phyloP scores from a whole-genome alignment of 352 stramenopile genomes.

The Pythium apleroticum region DNA sequence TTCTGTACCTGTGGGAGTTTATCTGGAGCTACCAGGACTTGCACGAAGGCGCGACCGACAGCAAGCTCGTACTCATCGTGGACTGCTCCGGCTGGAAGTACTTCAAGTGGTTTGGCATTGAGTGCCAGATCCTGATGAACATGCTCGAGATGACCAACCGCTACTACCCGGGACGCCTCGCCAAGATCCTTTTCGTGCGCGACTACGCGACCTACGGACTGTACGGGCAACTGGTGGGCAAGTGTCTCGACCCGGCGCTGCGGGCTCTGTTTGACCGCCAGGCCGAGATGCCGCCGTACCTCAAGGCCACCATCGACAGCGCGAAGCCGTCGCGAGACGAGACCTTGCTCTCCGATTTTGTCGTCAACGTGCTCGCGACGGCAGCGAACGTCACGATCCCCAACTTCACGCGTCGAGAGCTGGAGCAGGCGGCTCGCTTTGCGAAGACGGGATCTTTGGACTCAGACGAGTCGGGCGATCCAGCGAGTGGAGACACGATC shows the following conservation, averaged over 20 bases:
- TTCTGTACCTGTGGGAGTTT: conserved; percentile 49
- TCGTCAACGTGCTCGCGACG: conserved; percentile 28
- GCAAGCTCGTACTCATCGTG: conserved; percentile 34
- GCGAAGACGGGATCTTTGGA: conserved; percentile 30
- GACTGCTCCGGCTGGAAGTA: conserved; percentile 36
- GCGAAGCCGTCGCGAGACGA: conserved; percentile 24
- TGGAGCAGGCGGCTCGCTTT: conserved; percentile 35
- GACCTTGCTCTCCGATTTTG: conserved; percentile 30
- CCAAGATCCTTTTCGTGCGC: conserved; percentile 24
- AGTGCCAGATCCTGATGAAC: conserved; percentile 29
- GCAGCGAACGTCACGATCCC: conserved; percentile 34
- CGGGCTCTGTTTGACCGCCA: conserved; percentile 9
- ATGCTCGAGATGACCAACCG: conserved; percentile 28
- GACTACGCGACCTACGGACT: conserved; percentile 23
- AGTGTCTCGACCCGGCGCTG: conserved; percentile 8
- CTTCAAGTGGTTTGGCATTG: conserved; percentile 26
- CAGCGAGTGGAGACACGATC: background rate
- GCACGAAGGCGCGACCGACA: conserved; percentile 28
- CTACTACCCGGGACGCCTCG: conserved; percentile 32
- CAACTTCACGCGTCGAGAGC: conserved; percentile 34
- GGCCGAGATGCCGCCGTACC: background rate
- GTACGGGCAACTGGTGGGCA: conserved; percentile 11
- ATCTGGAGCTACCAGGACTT: conserved; percentile 48
- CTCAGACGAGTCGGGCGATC: background rate
- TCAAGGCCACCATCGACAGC: background rate